phyloP scores from a whole-genome alignment of 495 filamentous ascomycete species.

The Amphirosellinia nigrospora region DNA sequence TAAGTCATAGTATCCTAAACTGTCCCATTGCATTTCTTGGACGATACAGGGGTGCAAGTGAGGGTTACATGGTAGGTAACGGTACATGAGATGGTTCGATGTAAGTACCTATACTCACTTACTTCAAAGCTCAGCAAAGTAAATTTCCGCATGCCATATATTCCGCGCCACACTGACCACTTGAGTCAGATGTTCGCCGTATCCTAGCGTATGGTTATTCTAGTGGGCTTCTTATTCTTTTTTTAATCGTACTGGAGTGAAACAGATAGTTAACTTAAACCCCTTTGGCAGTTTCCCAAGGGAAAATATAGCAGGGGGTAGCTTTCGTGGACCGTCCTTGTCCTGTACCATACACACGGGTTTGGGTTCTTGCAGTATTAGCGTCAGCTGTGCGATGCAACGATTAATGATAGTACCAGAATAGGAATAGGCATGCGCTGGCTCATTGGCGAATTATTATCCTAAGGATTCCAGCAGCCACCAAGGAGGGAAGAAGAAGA shows the following conservation, averaged over 20 bases:
- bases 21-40: not conserved
- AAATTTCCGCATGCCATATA: not conserved
- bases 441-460: constrained; percentile 3
- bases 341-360: constrained; percentile 7
- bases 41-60: not conserved
- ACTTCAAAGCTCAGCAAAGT: not conserved
- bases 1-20: not conserved
- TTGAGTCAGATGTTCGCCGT: not conserved
- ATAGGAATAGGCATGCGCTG: not conserved
- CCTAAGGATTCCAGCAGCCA: not conserved
- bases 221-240: not conserved
- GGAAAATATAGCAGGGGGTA: not conserved
- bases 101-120: constrained; percentile 17
- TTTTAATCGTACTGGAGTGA: not conserved
- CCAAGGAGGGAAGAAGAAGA: not conserved
- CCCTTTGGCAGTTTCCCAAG: not conserved
- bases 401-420: not conserved
- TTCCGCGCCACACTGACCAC: not conserved
- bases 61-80: not conserved
- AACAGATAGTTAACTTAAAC: too few relatives aligned
- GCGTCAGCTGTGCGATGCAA: not conserved
- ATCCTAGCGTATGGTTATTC: not conserved
- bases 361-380: constrained; percentile 5
- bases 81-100: not conserved
- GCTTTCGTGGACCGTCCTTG: not conserved